Base-by-base conservation (phyloP, 257 asterid species). In the Gentiana dahurica region DNA sequence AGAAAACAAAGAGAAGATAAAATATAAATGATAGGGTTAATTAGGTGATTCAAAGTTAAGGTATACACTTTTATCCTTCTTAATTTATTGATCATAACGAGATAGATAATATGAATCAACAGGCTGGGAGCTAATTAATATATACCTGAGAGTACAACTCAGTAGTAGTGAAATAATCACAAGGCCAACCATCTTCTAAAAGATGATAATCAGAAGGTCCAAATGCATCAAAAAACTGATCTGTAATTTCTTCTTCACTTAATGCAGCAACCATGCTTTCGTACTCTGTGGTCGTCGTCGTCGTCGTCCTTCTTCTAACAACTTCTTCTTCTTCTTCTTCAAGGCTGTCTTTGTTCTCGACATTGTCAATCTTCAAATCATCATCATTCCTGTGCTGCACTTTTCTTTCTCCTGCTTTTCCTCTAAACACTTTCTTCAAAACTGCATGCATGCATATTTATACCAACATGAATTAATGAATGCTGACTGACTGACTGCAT, bases 201-300 rank as follows among this genome's bases (percentile, higher is more conserved):
- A 77, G 82, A 58, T 92, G 95, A 74, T 65, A 75, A 68, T 88
- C 98, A 61, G 72, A 68, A 53, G 98, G 98, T 60, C 88, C 97
- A 8, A 94, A 49, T 65, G 83, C 98, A 67, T 88, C 98, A 73
- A 83, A 92, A 70, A 88, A 92, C 70, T 92, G 95, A 77, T 88
- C 97, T 24, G 24, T 24, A 46, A 86, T 43, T 36, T 93, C 76
- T 36, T 93, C 76, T 64, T 92, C 98, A 71, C 88, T 80, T 63
- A 88, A 71, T 24, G 24, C 24, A 56, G 95, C 98, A 72, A 81
- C 65, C 37, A 92, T 82, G 76, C 94, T 88, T 34, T 92, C 86
- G 8, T 41, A 41, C 65, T 79, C 94, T 38, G 95, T 81, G 63
- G 95, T 84, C 12, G 86, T 59, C 70, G 79, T 80, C 24, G 24